A percentile compares a stretch with the other conserved stretches of the same genome.
Evolutionary conservation across 257 asterid species (phyloP).

Genomic region (Gardenia jasminoides): DNA sequence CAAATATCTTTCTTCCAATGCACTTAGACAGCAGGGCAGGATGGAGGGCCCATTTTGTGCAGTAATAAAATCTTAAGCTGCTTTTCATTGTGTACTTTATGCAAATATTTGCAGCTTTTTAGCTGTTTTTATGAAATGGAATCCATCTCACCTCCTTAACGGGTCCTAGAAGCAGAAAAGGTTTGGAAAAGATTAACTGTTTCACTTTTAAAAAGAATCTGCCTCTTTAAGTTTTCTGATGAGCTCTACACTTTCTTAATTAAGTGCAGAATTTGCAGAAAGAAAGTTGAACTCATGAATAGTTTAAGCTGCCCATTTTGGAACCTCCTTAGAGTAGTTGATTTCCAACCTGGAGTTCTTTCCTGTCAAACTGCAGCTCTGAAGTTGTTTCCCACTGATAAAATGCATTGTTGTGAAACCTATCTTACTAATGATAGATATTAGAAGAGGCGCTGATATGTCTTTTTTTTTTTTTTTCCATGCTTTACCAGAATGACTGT

Average conservation of each 20-base stretch:
- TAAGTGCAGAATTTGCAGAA: background rate
- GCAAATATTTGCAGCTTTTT: background rate
- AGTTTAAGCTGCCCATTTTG: background rate
- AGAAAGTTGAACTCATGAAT: background rate
- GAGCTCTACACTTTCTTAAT: background rate
- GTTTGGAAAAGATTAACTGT: background rate
- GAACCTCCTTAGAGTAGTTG: conserved; percentile 1
- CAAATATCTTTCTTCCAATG: background rate
- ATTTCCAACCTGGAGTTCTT: background rate
- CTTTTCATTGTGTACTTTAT: background rate
- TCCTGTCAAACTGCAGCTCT: background rate
- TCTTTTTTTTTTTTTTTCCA: conserved; percentile 11
- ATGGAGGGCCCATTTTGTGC: background rate
- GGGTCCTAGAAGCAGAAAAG: background rate
- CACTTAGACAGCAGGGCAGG: background rate
- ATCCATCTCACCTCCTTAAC: background rate
- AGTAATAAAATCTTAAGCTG: background rate
- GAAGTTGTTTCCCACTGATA: background rate
- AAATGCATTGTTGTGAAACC: background rate
- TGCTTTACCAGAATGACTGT: conserved; percentile 53
- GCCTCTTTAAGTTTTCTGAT: background rate
- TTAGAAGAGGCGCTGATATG: background rate
- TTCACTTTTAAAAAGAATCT: background rate
- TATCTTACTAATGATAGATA: background rate
- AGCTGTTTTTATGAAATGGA: background rate